Conservation (phyloP, 1,284 basidiomycete genomes). For the Termitomyces sp. region DNA sequence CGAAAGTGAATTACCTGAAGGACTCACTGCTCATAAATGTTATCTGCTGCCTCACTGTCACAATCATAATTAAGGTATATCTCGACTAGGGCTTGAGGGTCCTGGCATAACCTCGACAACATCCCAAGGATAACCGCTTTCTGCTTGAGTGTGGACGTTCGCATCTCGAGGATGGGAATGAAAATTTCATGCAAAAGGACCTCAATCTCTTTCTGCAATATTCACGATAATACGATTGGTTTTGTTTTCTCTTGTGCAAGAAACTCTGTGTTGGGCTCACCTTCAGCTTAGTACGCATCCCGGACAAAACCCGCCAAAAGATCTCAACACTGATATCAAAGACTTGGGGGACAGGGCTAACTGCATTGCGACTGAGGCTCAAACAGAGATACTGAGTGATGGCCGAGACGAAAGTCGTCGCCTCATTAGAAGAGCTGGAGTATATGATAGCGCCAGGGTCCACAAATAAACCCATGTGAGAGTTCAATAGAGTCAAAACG, state of each 20-base stretch:
- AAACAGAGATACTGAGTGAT: conserved; percentile 95
- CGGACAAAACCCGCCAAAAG: conserved; percentile 93
- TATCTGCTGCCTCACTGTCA: conserved; percentile 86
- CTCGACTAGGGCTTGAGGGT: conserved; percentile 94
- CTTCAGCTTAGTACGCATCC: conserved; percentile 95
- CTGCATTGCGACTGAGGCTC: conserved; percentile 90
- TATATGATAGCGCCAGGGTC: conserved; percentile 84
- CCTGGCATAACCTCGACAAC: conserved; percentile 83
- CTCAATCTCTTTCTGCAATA: conserved; percentile 92
- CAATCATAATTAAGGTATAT: conserved; percentile 98
- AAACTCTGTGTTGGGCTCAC: conserved; percentile 30
- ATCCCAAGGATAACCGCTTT: conserved; percentile 88
- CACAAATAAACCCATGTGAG: conserved; percentile 85
- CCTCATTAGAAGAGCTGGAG: conserved; percentile 81
- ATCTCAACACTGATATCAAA: conserved; percentile 99
- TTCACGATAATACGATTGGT: conserved; percentile 6
- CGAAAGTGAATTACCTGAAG: conserved; percentile 1
- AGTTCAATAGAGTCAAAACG: conserved; percentile 87
- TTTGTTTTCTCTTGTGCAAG: not conserved
- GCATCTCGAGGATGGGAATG: conserved; percentile 98
- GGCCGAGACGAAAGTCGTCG: conserved; percentile 85
- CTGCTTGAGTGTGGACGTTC: conserved; percentile 91
- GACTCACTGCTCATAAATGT: conserved; percentile 90
- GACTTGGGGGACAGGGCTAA: conserved; percentile 92
- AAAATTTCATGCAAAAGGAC: conserved; percentile 98